Evolutionary conservation across 2,329 filamentous ascomycete species (phyloP).

Genomic region (Pleoardoris graminearum): DNA sequence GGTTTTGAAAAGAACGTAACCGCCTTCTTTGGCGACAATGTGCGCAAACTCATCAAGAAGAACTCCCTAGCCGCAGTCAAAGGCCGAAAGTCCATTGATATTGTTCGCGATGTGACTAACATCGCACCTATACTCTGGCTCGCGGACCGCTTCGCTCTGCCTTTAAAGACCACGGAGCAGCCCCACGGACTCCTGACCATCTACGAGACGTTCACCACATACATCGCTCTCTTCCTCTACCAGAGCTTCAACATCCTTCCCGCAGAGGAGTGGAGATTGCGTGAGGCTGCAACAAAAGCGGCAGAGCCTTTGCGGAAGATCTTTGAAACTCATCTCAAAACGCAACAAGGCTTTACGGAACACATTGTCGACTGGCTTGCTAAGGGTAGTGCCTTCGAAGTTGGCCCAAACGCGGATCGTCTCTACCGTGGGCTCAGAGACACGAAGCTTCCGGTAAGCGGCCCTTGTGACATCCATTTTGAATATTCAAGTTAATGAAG

Average conservation of each 20-base stretch:
- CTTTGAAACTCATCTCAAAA: constrained; percentile 67
- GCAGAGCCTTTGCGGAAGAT: constrained; percentile 69
- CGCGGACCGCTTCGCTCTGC: constrained; percentile 66
- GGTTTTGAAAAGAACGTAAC: constrained; percentile 69
- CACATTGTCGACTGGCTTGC: constrained; percentile 56
- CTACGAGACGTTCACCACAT: constrained; percentile 55
- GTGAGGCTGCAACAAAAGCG: constrained; percentile 51
- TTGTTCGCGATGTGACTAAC: constrained; percentile 70
- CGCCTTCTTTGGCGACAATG: constrained; percentile 58
- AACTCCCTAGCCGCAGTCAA: constrained; percentile 52
- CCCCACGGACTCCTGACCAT: constrained; percentile 59
- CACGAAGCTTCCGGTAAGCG: constrained; percentile 47
- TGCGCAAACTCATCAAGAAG: constrained; percentile 51
- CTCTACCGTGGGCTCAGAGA: constrained; percentile 56
- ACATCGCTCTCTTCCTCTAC: constrained; percentile 67
- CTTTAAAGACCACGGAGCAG: constrained; percentile 65
- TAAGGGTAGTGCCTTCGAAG: constrained; percentile 59
- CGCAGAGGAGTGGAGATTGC: constrained; percentile 53
- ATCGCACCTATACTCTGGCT: constrained; percentile 66
- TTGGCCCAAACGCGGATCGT: constrained; percentile 55
- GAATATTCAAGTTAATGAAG: no score
- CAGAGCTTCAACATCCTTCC: constrained; percentile 59
- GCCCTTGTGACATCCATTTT: no score
- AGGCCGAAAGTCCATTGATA: constrained; percentile 53
- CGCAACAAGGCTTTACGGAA: constrained; percentile 57